These are phyloP conservation scores for Capsicum chinense DNA, from an alignment of 257 asterid species.

Conservation along the genomic window DNA sequence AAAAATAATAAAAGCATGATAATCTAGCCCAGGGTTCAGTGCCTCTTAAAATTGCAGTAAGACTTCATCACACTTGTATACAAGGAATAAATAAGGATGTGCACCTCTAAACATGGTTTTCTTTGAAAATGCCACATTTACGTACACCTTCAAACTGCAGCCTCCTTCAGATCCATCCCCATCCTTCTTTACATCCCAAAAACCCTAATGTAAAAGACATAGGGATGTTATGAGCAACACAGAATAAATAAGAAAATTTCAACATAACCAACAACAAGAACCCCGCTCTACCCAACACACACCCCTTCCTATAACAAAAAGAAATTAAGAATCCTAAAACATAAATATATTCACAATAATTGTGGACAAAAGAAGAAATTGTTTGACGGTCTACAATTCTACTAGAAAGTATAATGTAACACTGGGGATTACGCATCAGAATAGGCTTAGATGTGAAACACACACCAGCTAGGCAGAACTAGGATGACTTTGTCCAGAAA, in stretches of 20 bases:
- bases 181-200: conserved; percentile 78
- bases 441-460: conserved; percentile 21
- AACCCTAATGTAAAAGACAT: conserved; percentile 55
- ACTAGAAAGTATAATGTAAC: background rate
- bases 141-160: conserved; percentile 73
- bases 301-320: background rate
- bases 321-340: background rate
- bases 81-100: background rate
- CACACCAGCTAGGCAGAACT: background rate
- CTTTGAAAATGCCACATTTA: conserved; percentile 82
- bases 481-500: background rate
- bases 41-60: conserved; percentile 3
- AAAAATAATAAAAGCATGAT: background rate
- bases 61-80: conserved; percentile 8
- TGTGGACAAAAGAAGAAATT: background rate
- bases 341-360: background rate
- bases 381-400: background rate
- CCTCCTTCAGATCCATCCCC: conserved; percentile 53
- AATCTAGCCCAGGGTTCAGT: background rate
- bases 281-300: background rate
- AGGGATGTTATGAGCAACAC: conserved; percentile 11
- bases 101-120: conserved; percentile 94
- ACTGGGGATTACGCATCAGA: background rate
- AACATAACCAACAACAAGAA: background rate
- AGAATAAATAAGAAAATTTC: conserved; percentile 26